phyloP scores from a whole-genome alignment of 805 yeast genomes.

The Komagataella pseudopastoris region DNA sequence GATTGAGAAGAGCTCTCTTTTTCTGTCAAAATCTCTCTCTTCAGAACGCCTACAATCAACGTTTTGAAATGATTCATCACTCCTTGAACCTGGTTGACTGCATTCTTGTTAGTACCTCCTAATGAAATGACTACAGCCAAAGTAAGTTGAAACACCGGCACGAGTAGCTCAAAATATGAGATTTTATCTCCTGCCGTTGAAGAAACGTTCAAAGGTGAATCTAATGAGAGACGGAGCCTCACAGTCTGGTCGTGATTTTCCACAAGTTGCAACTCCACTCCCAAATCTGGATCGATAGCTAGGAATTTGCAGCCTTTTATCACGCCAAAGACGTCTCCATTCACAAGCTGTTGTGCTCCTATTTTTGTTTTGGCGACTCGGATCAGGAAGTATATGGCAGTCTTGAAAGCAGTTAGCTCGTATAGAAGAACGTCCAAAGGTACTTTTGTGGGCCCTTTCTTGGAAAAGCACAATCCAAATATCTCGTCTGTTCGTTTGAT shows the following conservation, averaged over 20 bases:
- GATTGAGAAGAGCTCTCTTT: constrained; percentile 4
- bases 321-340: constrained; percentile 56
- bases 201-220: constrained; percentile 30
- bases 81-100: constrained; percentile 36
- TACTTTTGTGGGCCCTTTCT: constrained; percentile 10
- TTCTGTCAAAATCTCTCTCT: constrained; percentile 14
- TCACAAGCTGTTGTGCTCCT: constrained; percentile 70
- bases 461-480: constrained; percentile 22
- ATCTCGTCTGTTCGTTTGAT: constrained; percentile 59
- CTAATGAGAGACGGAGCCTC: constrained; percentile 34
- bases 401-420: constrained; percentile 67
- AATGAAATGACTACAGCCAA: constrained; percentile 55
- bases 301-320: constrained; percentile 45
- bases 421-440: constrained; percentile 44
- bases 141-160: constrained; percentile 64
- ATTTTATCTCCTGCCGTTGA: constrained; percentile 10
- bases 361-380: constrained; percentile 62
- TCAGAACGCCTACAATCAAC: constrained; percentile 37
- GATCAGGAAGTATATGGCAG: constrained; percentile 53
- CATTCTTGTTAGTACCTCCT: constrained; percentile 61
- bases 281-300: constrained; percentile 67
- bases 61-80: constrained; percentile 39
- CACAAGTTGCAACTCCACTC: constrained; percentile 38
- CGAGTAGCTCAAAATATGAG: constrained; percentile 52
- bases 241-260: constrained; percentile 17